These are phyloP conservation scores for Otatea glauca DNA, from an alignment of 176 grass and related monocot genomes.

Conservation along the genomic window DNA sequence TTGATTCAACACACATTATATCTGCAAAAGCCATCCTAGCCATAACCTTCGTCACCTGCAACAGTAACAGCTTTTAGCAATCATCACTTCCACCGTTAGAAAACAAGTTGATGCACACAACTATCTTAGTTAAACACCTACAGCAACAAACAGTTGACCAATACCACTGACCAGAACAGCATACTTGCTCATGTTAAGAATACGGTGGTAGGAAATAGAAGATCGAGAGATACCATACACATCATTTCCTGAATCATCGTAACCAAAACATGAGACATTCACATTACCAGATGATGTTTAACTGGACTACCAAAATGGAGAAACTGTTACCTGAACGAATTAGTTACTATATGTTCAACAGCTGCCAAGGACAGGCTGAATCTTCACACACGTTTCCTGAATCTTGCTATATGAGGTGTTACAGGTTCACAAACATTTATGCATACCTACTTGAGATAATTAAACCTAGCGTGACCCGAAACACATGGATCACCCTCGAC, in stretches of 20 bases:
- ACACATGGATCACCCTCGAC: not conserved
- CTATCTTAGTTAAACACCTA: not conserved
- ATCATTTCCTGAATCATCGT: not conserved
- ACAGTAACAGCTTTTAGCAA: not conserved
- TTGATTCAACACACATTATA: slow-evolving; percentile 90
- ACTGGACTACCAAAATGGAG: not conserved
- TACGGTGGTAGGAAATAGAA: not conserved
- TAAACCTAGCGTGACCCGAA: not conserved
- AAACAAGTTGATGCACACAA: not conserved
- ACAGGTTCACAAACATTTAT: not conserved
- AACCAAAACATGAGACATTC: not conserved
- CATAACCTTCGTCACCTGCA: slow-evolving; percentile 90
- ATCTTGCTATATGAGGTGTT: not conserved
- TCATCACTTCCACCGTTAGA: not conserved
- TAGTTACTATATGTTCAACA: not conserved
- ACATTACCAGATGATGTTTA: not conserved
- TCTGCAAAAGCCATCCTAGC: slow-evolving; percentile 73
- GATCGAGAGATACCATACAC: not conserved
- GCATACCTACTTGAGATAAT: not conserved
- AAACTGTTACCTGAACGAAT: no score
- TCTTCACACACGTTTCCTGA: not conserved
- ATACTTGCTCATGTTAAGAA: no score
- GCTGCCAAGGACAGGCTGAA: not conserved
- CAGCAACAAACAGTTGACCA: not conserved
- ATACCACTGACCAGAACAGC: not conserved